Base-by-base conservation (phyloP, 805 yeast species). In the Lachancea meyersii region DNA sequence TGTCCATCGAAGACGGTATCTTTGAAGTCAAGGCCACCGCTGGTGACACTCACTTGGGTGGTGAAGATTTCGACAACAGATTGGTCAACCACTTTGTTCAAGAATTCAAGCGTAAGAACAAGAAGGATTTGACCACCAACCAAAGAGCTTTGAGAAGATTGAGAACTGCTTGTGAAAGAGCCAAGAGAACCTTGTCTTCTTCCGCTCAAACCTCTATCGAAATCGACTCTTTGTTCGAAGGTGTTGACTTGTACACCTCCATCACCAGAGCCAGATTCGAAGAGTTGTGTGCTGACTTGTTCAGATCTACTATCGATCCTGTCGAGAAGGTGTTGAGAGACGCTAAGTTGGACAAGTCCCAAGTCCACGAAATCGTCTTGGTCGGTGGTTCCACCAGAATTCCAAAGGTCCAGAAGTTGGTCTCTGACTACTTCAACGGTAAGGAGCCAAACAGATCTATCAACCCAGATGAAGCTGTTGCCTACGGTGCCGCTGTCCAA, bases 381-480 rank as follows among this genome's bases (percentile, higher is more conserved):
- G 97, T 89, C 60, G 97, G 97, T 79, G 97, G 97, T 75, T 89
- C 97, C 54, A 89, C 97, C 62, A 89, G 97, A 84, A 89, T 89
- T 76, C 97, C 97, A 77, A 89, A 86, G 79, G 83, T 91, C 58
- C 97, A 89, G 76, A 89, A 89, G 72, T 80, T 89, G 62, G 96
- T 89, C 46, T 85, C 96, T 58, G 97, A 91, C 72, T 91, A 77
- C 85, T 89, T 91, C 82, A 87, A 89, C 73, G 97, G 97, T 70
- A 91, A 89, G 77, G 96, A 89, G 75, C 96, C 96, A 72, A 86
- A 87, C 80, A 87, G 82, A 78, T 87, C 96, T 46, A 89, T 89
- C 72, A 89, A 89, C 83, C 97, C 97, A 61, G 97, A 89, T 78
- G 97, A 88, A 77, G 97, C 97, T 67, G 97, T 88, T 71, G 97